Conservation (phyloP, 495 filamentous ascomycete genomes). For the Tuber brumale region DNA sequence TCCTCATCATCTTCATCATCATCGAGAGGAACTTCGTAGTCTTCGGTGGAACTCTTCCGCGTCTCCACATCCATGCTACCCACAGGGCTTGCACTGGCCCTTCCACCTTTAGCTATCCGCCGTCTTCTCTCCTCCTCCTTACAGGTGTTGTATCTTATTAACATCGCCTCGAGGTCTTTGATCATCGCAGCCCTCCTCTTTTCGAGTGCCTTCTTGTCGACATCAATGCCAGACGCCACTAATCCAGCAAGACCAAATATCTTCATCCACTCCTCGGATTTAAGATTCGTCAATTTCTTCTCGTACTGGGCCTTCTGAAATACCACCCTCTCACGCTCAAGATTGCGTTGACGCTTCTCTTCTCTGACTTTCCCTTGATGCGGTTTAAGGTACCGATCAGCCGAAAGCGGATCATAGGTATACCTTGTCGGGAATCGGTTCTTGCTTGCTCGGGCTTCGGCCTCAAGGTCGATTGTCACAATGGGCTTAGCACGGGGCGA, state of each 20-base stretch:
- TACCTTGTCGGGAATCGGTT: constrained; percentile 22
- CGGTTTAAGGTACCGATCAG: constrained; percentile 28
- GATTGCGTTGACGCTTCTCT: constrained; percentile 88
- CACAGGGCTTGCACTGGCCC: constrained; percentile 32
- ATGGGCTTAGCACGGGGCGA: constrained; percentile 17
- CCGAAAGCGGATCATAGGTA: constrained; percentile 29
- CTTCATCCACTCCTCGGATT: constrained; percentile 87
- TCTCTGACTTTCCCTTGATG: constrained; percentile 27
- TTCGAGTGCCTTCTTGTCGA: constrained; percentile 74
- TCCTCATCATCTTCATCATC: constrained; percentile 20
- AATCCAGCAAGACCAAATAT: constrained; percentile 79
- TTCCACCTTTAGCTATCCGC: constrained; percentile 45
- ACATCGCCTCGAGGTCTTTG: constrained; percentile 64
- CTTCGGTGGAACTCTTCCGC: constrained; percentile 16
- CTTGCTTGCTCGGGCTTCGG: constrained; percentile 27
- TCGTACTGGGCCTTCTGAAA: constrained; percentile 87
- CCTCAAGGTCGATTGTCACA: constrained; percentile 33
- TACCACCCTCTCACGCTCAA: constrained; percentile 83
- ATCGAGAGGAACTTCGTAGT: constrained; percentile 14
- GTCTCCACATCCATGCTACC: constrained; percentile 30
- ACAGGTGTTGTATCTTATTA: constrained; percentile 83
- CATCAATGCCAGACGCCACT: constrained; percentile 51
- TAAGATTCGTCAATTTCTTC: constrained; percentile 74
- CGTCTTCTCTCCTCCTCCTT: constrained; percentile 81
- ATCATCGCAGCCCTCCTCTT: constrained; percentile 79